Base-by-base conservation (phyloP, 257 asterid species). In the Plantago ovata region DNA sequence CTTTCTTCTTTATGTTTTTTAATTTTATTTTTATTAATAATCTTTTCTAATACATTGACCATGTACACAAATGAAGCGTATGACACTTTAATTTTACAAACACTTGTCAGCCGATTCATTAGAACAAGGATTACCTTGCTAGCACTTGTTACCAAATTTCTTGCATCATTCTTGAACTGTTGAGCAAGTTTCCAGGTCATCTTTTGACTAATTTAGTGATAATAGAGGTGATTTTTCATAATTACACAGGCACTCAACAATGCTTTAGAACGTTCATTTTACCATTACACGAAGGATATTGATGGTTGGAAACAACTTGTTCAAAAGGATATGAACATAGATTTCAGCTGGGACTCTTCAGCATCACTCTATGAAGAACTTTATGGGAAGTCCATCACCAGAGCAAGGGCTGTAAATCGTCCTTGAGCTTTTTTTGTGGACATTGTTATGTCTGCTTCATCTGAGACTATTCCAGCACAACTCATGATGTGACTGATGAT, bases 311-410 rank as follows among this genome's bases (percentile, higher is more conserved):
- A 77, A 63, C 63, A 76, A 71, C 85, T 88, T 40, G 83, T 88
- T 61, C 81, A 67, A 64, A 92, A 85, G 75, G 98, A 51, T 61
- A 92, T 92, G 98, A 80, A 44, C 59, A 82, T 85, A 40, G 98
- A 92, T 72, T 88, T 88, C 53, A 92, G 98, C 69, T 92, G 98
- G 98, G 88, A 83, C 51, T 41, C 94, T 18, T 92, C 98, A 51
- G 85, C 98, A 56, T 60, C 83, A 16, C 38, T 80, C 51, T 92
- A 92, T n/a, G 97, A 81, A 76, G 87, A 88, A 60, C 95, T 88
- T 72, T 92, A 92, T 54, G 65, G 32, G 61, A 92, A 68, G 73
- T 81, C 98, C 53, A 80, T 75, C 38, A 71, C 79, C 69, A 78
- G 87, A 70, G 90, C 95, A 59, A 78, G 84, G 79, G 58, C 71